Conservation (phyloP, 495 filamentous ascomycete genomes). For the Aspergillus bridgeri region DNA sequence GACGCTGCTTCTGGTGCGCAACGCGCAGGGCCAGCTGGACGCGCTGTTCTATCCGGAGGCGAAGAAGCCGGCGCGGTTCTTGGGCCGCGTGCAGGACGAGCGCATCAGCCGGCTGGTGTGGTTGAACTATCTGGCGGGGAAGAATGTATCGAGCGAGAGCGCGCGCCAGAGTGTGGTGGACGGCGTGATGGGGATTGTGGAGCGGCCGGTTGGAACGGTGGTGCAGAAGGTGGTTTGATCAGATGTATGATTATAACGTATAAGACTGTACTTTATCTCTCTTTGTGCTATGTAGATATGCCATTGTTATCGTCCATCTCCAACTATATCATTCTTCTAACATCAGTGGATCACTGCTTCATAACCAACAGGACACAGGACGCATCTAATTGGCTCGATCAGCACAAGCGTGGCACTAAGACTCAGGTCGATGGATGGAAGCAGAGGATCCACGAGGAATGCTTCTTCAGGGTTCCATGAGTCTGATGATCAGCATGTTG, state of each 20-base stretch:
- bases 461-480: no score
- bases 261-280: slow-evolving; percentile 1
- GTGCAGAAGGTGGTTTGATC: slow-evolving; percentile 62
- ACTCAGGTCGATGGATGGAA: no score
- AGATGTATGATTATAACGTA: background rate
- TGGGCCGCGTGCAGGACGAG: slow-evolving; percentile 74
- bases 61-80: slow-evolving; percentile 40
- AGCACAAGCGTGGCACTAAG: no score
- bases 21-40: slow-evolving; percentile 59
- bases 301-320: no score
- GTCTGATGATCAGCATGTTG: no score
- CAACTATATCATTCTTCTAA: no score
- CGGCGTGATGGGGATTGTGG: slow-evolving; percentile 82
- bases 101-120: slow-evolving; percentile 77
- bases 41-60: slow-evolving; percentile 61
- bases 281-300: no score
- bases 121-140: slow-evolving; percentile 85
- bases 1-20: slow-evolving; percentile 70
- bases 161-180: slow-evolving; percentile 80
- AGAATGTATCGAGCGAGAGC: slow-evolving; percentile 79
- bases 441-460: no score
- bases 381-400: no score
- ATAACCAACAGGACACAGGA: no score
- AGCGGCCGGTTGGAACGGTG: slow-evolving; percentile 83
- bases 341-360: no score